A percentile compares a stretch with the other conserved stretches of the same genome.
phyloP scores from a whole-genome alignment of 2,329 filamentous ascomycete genomes.

The Neonectria faginata region DNA sequence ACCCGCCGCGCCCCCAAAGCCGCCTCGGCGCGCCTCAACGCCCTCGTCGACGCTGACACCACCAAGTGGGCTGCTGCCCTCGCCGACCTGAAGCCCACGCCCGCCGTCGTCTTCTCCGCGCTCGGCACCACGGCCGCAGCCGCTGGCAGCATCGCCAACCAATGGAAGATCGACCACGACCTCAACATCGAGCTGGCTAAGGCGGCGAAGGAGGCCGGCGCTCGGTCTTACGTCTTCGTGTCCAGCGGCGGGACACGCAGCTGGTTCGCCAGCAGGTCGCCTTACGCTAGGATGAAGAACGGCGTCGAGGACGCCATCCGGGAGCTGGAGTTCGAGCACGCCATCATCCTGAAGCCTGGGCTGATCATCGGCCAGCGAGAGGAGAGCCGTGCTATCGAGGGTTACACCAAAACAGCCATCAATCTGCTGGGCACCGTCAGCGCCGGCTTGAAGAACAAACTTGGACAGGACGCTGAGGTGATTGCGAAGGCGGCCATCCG shows the following conservation, averaged over 20 bases:
- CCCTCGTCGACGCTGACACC: conserved; percentile 73
- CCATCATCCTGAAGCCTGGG: conserved; percentile 80
- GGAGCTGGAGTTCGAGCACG: conserved; percentile 79
- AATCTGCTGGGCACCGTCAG: conserved; percentile 66
- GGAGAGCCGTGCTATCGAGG: conserved; percentile 69
- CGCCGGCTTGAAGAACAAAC: conserved; percentile 68
- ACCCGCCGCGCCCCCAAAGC: conserved; percentile 72
- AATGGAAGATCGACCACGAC: conserved; percentile 90
- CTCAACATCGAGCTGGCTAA: conserved; percentile 83
- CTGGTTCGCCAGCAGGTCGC: conserved; percentile 56
- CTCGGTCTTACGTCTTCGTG: conserved; percentile 81
- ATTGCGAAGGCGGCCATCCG: conserved; percentile 76
- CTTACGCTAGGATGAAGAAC: conserved; percentile 79
- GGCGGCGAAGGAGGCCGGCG: conserved; percentile 78
- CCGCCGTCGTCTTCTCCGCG: conserved; percentile 77
- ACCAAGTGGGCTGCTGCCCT: conserved; percentile 75
- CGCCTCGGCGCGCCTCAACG: conserved; percentile 68
- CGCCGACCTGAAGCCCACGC: conserved; percentile 63
- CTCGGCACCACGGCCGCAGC: conserved; percentile 82
- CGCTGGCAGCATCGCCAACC: conserved; percentile 81
- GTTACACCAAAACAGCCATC: conserved; percentile 66
- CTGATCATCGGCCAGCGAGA: conserved; percentile 79
- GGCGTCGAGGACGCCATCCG: conserved; percentile 85
- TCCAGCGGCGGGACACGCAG: conserved; percentile 66
- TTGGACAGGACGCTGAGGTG: conserved; percentile 79